These are phyloP conservation scores for Exophiala spinifera DNA, from an alignment of 2,329 filamentous ascomycete species.

Conservation along the genomic window DNA sequence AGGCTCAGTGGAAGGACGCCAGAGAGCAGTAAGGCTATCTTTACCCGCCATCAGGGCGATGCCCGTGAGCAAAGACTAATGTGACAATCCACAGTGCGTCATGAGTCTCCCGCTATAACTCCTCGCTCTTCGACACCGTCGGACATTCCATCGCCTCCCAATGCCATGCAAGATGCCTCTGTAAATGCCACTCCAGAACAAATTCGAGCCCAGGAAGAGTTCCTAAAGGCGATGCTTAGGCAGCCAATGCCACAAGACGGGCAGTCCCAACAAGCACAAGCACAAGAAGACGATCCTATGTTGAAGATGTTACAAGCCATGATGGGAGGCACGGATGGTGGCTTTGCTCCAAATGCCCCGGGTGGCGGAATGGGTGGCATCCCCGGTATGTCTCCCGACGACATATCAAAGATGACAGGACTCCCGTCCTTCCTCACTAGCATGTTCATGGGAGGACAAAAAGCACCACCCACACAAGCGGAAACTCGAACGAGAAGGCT, in stretches of 20 bases:
- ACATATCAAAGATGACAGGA: constrained; percentile 29
- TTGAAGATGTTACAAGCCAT: constrained; percentile 54
- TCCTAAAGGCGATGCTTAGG: constrained; percentile 30
- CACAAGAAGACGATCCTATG: constrained; percentile 48
- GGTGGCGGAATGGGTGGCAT: constrained; percentile 8
- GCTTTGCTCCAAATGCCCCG: constrained; percentile 14
- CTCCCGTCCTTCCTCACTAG: constrained; percentile 35
- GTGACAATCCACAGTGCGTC: constrained; percentile 25
- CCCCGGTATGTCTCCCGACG: constrained; percentile 25
- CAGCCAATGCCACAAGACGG: constrained; percentile 27
- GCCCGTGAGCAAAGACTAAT: constrained; percentile 5
- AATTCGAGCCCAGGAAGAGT: constrained; percentile 42
- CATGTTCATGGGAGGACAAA: constrained; percentile 37
- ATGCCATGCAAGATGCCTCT: constrained; percentile 8
- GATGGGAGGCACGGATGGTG: constrained; percentile 37
- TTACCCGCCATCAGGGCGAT: neutral
- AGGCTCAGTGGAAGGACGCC: constrained; percentile 54
- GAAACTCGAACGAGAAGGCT: constrained; percentile 38
- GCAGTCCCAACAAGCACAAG: constrained; percentile 37
- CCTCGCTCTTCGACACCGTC: constrained; percentile 32
- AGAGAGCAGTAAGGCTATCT: constrained; percentile 35
- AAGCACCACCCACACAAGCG: constrained; percentile 38
- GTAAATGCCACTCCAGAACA: constrained; percentile 28
- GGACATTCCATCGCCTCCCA: constrained; percentile 17
- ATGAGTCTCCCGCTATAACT: constrained; percentile 31